Evolutionary conservation across 2,329 filamentous ascomycete species (phyloP).

Genomic region (Fusarium sp.): DNA sequence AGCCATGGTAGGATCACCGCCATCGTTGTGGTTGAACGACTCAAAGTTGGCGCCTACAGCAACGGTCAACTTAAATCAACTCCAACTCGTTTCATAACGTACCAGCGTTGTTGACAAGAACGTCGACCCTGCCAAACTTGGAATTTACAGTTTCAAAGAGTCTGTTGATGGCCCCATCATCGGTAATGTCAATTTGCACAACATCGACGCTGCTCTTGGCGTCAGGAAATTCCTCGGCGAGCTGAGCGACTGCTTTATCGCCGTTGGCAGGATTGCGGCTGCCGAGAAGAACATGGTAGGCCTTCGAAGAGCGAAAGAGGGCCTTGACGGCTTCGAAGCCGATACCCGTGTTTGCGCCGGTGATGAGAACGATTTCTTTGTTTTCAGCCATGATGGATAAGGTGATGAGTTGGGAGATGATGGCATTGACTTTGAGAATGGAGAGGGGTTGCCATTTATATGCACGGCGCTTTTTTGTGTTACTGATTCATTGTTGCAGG

Average conservation of each 20-base stretch:
- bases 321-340: conserved; percentile 70
- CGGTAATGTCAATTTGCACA: conserved; percentile 66
- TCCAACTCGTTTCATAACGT: conserved; percentile 10
- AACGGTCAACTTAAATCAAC: not conserved
- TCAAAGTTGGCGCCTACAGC: conserved; percentile 61
- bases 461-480: not conserved
- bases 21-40: conserved; percentile 41
- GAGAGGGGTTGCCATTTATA: conserved; percentile 11
- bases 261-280: conserved; percentile 65
- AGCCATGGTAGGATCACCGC: conserved; percentile 45
- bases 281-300: conserved; percentile 70
- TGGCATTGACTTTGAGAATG: not conserved
- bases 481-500: conserved; percentile 11
- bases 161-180: conserved; percentile 64
- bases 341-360: conserved; percentile 72
- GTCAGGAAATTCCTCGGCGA: conserved; percentile 57
- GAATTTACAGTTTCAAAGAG: conserved; percentile 59
- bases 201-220: conserved; percentile 59
- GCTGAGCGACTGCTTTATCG: conserved; percentile 58
- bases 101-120: conserved; percentile 71
- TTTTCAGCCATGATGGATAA: conserved; percentile 37
- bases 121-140: conserved; percentile 62
- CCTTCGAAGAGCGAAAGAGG: conserved; percentile 60
- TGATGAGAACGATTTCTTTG: conserved; percentile 65
- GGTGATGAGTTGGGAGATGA: not conserved